Base-by-base conservation (phyloP, 2,329 filamentous ascomycete species). In the Colletotrichum sp. region DNA sequence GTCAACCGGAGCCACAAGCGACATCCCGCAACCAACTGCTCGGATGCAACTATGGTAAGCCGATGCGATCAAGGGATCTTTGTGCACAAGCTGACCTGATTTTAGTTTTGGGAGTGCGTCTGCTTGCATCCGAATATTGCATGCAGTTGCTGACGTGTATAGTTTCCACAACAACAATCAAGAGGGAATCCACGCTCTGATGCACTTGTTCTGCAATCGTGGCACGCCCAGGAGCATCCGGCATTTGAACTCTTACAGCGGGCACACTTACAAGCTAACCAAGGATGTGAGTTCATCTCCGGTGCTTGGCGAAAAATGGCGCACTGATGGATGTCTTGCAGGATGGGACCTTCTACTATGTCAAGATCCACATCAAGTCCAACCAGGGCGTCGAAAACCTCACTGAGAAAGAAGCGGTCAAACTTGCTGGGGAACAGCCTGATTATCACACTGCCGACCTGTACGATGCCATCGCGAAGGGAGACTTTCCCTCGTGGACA, bases 91-190 rank as follows among this genome's bases (percentile, higher is more conserved):
- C 64, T 68, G 18, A 63, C 21, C 34, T 18, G 8, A 28, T 16
- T 18, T 2, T 36, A 69, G 65, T 79, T 81, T 10, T 80, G 78
- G 78, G 80, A 81, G 64, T 69, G 34, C 16, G 64, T 69, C 90
- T 78, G 85, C 82, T 16, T 8, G 88, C 88, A 7, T 90, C 87
- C 86, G 89, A 90, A 78, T 90, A 89, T 81, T 90, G 90, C 81
- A 87, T 85, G n/a, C 87, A 88, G 64, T 80, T 83, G 63, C 18
- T n/a, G 6, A 71, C 44, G 6, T 16, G 15, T n/a, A 10, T 21
- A 71, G 69, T n/a, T 72, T 72, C 60, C 67, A 75, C 39, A 69
- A 72, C 66, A 77, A 81, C 75, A 88, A 88, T 77, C 85, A 84
- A 52, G 87, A 89, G 79, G 84, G 85, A 6, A 85, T 87, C 5